Evolutionary conservation across 1,139 yeast species (phyloP), one percentile per base, ranked within the genome.

Genomic region (Meyerozyma athensensis): DNA sequence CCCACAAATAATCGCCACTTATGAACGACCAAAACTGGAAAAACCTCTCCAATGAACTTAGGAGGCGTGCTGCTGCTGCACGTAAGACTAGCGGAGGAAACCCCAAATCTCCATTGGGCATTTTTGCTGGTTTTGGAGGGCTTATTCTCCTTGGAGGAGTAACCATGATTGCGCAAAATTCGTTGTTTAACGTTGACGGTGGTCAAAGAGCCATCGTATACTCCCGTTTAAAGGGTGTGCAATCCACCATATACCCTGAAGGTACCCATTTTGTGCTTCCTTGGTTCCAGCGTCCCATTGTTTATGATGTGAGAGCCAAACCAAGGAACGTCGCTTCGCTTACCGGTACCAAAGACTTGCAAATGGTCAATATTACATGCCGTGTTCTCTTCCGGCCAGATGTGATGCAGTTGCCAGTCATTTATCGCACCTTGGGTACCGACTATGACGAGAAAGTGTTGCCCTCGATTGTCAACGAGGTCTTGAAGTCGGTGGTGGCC

Each of bases 301-400:
- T 89, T 37, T 92, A 85, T 61, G 97, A 92, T 60, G 96, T 94
- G 40, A 79, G 99, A 55, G 97, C 98, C 38, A 92, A 87, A 61
- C 98, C 98, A 40, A 80, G 97, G 65, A 90, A 89, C 54, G 95
- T 92, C 46, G 89, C 97, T n/a, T 86, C 96, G 9, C 75, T 92
- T 58, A 92, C 99, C 5, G 98, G 99, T 47, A 92, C 99, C 22
- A 92, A 92, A 68, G 98, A 92, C 65, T 75, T 92, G 59, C 99
- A 92, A 68, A 92, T 92, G 99, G 99, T 92, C 38, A 94, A 90
- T 65, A 92, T 92, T 54, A 90, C 97, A 16, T 92, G 99, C 64
- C 83, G 99, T 69, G 98, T 92, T 23, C 75, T 92, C 53, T 85
- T 95, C 42, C 81, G 90, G 59, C 99, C 99, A 1, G 83, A 86